Evolutionary conservation across 495 filamentous ascomycete species (phyloP).

Genomic region (Peziza echinospora): DNA sequence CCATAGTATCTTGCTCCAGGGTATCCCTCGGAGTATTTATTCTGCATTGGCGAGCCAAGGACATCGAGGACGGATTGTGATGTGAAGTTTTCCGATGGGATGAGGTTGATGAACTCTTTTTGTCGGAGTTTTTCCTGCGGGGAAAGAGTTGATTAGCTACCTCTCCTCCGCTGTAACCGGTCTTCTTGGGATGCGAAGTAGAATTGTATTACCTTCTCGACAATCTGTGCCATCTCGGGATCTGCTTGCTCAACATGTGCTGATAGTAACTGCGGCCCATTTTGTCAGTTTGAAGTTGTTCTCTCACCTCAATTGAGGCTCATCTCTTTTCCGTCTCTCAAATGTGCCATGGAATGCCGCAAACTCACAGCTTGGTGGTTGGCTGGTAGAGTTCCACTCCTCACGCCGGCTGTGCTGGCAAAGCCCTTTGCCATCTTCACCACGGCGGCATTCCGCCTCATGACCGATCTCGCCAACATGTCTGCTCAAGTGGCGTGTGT

Average conservation of each 20-base stretch:
- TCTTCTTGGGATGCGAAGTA: no score
- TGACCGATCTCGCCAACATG: no score
- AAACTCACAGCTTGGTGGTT: not conserved
- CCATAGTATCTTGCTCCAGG: slow-evolving; percentile 94
- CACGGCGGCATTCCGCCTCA: no score
- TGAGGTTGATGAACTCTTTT: slow-evolving; percentile 95
- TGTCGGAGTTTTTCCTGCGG: slow-evolving; percentile 90
- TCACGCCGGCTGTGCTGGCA: not conserved
- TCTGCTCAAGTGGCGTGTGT: no score
- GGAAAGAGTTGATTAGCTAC: slow-evolving; percentile 4
- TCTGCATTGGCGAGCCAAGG: slow-evolving; percentile 95
- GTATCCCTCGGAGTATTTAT: slow-evolving; percentile 98
- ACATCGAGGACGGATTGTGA: slow-evolving; percentile 93
- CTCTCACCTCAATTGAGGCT: no score
- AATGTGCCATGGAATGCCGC: no score
- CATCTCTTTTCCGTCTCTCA: no score
- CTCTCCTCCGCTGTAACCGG: not conserved
- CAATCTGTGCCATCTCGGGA: slow-evolving; percentile 62
- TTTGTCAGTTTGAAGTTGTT: no score
- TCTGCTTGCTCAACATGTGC: slow-evolving; percentile 65
- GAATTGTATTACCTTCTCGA: slow-evolving; percentile 49
- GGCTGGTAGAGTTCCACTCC: not conserved
- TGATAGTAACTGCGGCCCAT: slow-evolving; percentile 70
- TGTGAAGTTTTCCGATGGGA: slow-evolving; percentile 97
- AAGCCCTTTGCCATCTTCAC: no score